Base-by-base conservation (phyloP, 2,329 filamentous ascomycete species). In the Cladosporium sp. region DNA sequence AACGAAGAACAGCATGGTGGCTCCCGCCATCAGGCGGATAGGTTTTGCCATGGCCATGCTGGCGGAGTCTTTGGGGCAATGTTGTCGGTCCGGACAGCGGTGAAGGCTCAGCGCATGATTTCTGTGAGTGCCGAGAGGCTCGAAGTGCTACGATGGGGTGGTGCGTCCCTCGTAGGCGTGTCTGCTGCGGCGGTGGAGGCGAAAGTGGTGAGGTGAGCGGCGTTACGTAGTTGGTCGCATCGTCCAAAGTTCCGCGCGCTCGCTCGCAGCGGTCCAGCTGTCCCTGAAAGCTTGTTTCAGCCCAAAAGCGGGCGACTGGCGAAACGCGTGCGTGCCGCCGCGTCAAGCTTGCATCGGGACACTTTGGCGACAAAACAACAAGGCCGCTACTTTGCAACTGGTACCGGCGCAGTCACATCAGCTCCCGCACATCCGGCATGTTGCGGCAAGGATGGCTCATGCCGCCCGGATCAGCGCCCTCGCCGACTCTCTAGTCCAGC, bases 21-120 rank as follows among this genome's bases (percentile, higher is more conserved):
- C 76, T 59, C 87, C 78, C 61, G 82, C 86, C 66, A 95, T 76
- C 65, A 87, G 82, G 72, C 91, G 84, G 68, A 95, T 85, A 54
- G 89, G 88, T 75, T 85, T 85, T 66, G 89, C 88, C 68, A 95
- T 77, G 65, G 86, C 88, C 90, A 95, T 95, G 60, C 62, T 80
- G 53, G 33, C 40, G 31, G 44, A 13, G 49, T 11, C 31, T 38
- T 37, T 13, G 37, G 7, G 49, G 31, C 18, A 19, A 28, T 14
- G 19, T 41, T 9, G 37, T 40, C 14, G 35, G 18, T 28, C 22
- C 22, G 22, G 22, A 28, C 22, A 31, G 46, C 40, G 46, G 13
- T 40, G 37, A 41, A 37, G 40, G 48, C 48, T 50, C 48, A 50
- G 48, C 48, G 40, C 48, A 50, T 50, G 40, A n/a, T 50, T 50